A percentile compares a stretch with the other conserved stretches of the same genome.
These are phyloP conservation scores for Cladosporium phlei DNA, from an alignment of 2,329 filamentous ascomycete species.

Conservation along the genomic window DNA sequence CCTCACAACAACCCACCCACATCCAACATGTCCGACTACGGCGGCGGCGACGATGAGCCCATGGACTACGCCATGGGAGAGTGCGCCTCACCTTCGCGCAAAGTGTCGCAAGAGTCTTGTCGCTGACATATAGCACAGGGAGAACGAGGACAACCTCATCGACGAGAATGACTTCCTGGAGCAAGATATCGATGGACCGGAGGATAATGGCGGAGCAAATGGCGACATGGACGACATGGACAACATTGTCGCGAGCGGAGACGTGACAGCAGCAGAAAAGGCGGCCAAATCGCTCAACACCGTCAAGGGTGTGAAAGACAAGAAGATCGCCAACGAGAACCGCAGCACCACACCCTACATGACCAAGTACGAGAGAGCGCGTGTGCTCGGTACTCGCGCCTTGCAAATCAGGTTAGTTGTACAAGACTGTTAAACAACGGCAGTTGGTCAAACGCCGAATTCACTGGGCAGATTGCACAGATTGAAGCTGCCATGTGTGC, in stretches of 20 bases:
- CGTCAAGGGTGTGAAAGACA: conserved; percentile 60
- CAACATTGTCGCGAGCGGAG: conserved; percentile 46
- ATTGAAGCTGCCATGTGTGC: too few species aligned
- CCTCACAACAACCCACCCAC: not conserved
- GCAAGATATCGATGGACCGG: conserved; percentile 28
- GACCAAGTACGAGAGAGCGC: conserved; percentile 97
- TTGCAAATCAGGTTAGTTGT: conserved; percentile 83
- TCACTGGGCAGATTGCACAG: too few species aligned
- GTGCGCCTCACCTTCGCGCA: conserved; percentile 18
- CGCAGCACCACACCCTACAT: conserved; percentile 94
- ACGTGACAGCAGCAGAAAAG: conserved; percentile 46
- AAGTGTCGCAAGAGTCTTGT: not conserved
- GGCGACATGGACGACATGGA: conserved; percentile 30
- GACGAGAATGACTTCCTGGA: conserved; percentile 52
- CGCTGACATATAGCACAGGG: conserved; percentile 21
- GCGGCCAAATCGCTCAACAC: conserved; percentile 47
- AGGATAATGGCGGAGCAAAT: conserved; percentile 14
- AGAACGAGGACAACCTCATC: conserved; percentile 35
- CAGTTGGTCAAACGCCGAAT: not conserved
- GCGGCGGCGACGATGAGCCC: conserved; percentile 37
- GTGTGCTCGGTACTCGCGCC: conserved; percentile 87
- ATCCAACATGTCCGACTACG: conserved; percentile 43
- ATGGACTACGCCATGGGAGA: conserved; percentile 33
- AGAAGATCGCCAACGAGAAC: conserved; percentile 85
- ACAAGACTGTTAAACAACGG: too few species aligned